Evolutionary conservation across 768 basidiomycete genomes (phyloP), one percentile per base, ranked within the genome.

Genomic region (Lactifluus pinguis): DNA sequence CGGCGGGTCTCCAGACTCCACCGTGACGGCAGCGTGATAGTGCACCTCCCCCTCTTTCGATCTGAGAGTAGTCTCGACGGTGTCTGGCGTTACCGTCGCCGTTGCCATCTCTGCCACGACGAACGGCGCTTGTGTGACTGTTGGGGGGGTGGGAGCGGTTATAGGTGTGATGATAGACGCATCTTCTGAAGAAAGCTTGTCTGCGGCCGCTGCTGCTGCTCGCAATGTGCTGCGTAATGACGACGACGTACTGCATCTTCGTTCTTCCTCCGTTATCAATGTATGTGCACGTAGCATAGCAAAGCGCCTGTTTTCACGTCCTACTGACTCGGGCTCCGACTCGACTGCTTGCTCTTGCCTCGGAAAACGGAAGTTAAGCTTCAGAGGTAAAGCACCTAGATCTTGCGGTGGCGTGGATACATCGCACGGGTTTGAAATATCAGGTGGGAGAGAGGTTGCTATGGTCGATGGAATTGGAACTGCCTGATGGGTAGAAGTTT

Each of bases 291-390:
- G 53, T 15, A 55, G 25, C 11, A 59, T 29, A 29, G 59, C 36
- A 32, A 61, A 52, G 44, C 49, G 53, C 44, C 59, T 53, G 7
- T n/a, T 56, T 49, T 56, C 54, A 61, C 62, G 53, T 13, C 42
- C 62, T 29, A 61, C 42, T 10, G 59, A 49, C 54, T 56, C 62
- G 4, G 42, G 36, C 8, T 51, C 58, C 3, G 54, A 63, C 14
- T 61, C 60, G 30, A 25, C 62, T 7, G 29, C 55, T 38, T 38
- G 45, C 47, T 61, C 50, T n/a, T 45, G 60, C 34, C n/a, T 64
- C 2, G 63, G 63, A 34, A 64, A 64, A n/a, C 55, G 55, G 55
- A 55, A 49, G 63, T 45, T 38, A 10, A 49, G 47, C 15, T 51
- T 54, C 25, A 53, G 29, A 21, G 64, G 57, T 19, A 65, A 34